phyloP scores from a whole-genome alignment of 2,329 filamentous ascomycete species.

The Aspergillus neoniger region DNA sequence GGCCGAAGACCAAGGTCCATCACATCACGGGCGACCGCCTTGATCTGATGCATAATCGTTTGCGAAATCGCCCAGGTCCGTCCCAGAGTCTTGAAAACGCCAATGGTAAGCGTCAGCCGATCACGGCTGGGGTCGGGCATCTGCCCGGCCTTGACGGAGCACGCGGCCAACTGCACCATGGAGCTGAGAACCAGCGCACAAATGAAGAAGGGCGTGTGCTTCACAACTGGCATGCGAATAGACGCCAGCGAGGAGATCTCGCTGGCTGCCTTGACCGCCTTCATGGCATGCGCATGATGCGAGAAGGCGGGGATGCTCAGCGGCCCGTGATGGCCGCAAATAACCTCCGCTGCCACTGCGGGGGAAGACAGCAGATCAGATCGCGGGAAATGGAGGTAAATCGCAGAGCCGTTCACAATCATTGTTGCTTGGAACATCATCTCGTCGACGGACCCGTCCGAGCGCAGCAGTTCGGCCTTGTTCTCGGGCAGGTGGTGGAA shows the following conservation, averaged over 20 bases:
- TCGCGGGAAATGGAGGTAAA: constrained; percentile 77
- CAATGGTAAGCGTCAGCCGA: constrained; percentile 76
- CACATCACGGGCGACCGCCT: constrained; percentile 76
- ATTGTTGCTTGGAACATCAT: constrained; percentile 91
- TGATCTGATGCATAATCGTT: constrained; percentile 71
- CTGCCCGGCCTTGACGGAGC: constrained; percentile 61
- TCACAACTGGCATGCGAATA: constrained; percentile 57
- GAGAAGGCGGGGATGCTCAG: constrained; percentile 44
- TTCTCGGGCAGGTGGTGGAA: constrained; percentile 72
- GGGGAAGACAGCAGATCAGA: constrained; percentile 67
- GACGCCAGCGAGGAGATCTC: constrained; percentile 76
- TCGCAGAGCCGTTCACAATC: constrained; percentile 65
- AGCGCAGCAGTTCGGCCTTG: constrained; percentile 70
- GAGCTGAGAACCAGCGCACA: constrained; percentile 77
- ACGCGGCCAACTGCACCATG: constrained; percentile 79
- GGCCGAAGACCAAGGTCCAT: constrained; percentile 47
- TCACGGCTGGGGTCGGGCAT: constrained; percentile 63
- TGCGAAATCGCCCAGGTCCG: constrained; percentile 72
- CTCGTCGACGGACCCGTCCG: constrained; percentile 75
- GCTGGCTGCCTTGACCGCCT: constrained; percentile 76
- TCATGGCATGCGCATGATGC: constrained; percentile 65
- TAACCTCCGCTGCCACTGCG: constrained; percentile 51
- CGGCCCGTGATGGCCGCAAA: constrained; percentile 44
- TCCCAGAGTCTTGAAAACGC: constrained; percentile 69
- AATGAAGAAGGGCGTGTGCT: constrained; percentile 81